phyloP scores from a whole-genome alignment of 1,139 yeast species.

The Candida sanyaensis region DNA sequence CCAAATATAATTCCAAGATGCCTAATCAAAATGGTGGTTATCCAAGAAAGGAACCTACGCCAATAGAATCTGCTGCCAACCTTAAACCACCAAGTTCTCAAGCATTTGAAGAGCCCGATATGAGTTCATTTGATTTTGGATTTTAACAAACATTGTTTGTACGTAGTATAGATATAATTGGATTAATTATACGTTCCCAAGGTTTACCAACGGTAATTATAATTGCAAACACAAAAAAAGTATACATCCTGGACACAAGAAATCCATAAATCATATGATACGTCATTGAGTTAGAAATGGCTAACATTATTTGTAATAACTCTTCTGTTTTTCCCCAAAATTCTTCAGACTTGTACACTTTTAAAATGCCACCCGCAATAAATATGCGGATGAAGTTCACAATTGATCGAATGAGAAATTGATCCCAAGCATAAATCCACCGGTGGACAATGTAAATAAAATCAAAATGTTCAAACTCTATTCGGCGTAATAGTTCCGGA shows the following conservation, averaged over 20 bases:
- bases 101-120: constrained; percentile 74
- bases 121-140: constrained; percentile 75
- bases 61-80: not conserved
- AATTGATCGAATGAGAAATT: not conserved
- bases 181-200: constrained; percentile 15
- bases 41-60: not conserved
- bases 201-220: constrained; percentile 15
- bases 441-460: constrained; percentile 20
- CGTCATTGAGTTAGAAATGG: constrained; percentile 18
- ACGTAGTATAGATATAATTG: constrained; percentile 11
- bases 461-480: constrained; percentile 18
- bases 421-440: constrained; percentile 18
- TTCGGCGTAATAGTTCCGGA: constrained; percentile 11
- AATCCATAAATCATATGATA: constrained; percentile 19
- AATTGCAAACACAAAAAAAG: constrained; percentile 19
- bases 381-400: not conserved
- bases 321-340: constrained; percentile 10
- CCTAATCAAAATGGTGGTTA: not conserved
- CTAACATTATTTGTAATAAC: constrained; percentile 19
- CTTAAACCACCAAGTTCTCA: constrained; percentile 48
- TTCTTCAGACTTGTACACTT: not conserved
- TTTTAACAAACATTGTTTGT: constrained; percentile 24
- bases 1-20: not conserved
- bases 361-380: not conserved
- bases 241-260: constrained; percentile 21